These are phyloP conservation scores for Rhizophora apiculata DNA, from an alignment of 345 rosid species.

Conservation along the genomic window DNA sequence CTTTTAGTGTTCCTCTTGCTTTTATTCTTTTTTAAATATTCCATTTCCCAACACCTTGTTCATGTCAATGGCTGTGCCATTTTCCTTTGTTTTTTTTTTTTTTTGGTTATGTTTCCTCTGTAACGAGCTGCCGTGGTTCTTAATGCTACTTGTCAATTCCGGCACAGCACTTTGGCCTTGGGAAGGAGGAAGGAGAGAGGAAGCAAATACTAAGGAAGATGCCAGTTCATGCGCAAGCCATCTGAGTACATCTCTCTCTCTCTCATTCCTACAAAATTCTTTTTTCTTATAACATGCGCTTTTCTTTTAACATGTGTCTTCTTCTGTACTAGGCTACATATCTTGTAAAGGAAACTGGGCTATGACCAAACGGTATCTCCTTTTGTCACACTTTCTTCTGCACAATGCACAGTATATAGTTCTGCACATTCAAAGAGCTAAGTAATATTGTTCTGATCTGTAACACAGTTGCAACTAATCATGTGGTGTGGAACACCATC, in stretches of 20 bases:
- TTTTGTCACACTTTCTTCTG: not conserved
- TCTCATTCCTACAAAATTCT: no score
- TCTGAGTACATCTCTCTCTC: conserved; percentile 36
- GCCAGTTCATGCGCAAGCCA: conserved; percentile 92
- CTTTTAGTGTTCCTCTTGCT: no score
- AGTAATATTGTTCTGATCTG: not conserved
- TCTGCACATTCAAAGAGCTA: not conserved
- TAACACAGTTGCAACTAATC: not conserved
- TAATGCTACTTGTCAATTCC: conserved; percentile 89
- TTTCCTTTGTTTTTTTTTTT: no score
- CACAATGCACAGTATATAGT: not conserved
- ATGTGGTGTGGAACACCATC: not conserved
- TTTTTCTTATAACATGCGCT: not conserved
- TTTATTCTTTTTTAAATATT: no score
- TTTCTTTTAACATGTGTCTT: not conserved
- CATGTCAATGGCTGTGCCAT: no score
- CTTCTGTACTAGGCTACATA: conserved; percentile 24
- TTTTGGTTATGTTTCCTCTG: not conserved
- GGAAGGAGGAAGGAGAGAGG: conserved; percentile 69
- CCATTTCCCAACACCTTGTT: no score
- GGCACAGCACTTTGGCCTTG: conserved; percentile 80
- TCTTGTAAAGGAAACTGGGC: conserved; percentile 28
- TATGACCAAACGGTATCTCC: conserved; percentile 15
- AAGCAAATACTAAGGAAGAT: conserved; percentile 68
- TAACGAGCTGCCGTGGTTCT: conserved; percentile 91